Conservation (phyloP, 2,329 filamentous ascomycete species). For the Trichoderma endophyticum region DNA sequence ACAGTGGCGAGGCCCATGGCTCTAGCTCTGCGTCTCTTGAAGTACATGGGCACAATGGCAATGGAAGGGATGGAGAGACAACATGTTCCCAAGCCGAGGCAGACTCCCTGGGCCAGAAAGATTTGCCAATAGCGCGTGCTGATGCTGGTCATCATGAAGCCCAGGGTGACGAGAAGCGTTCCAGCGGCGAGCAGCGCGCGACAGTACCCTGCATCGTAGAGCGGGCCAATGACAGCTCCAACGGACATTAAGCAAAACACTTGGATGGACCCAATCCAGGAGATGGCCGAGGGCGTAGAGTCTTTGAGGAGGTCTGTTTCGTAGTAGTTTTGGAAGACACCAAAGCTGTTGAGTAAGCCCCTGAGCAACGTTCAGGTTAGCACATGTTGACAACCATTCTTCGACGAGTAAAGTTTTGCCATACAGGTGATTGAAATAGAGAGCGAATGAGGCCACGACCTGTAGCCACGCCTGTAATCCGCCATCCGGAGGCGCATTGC, state of each 20-base stretch:
- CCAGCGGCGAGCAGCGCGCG: conserved; percentile 36
- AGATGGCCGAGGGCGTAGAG: conserved; percentile 34
- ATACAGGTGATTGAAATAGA: conserved; percentile 37
- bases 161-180: conserved; percentile 36
- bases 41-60: conserved; percentile 41
- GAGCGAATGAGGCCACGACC: conserved; percentile 33
- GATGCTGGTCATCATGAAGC: conserved; percentile 46
- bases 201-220: conserved; percentile 44
- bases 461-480: conserved; percentile 37
- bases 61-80: conserved; percentile 36
- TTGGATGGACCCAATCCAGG: conserved; percentile 46
- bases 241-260: conserved; percentile 40
- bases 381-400: background rate
- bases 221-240: conserved; percentile 39
- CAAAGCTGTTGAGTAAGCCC: conserved; percentile 37
- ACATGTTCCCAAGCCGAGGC: conserved; percentile 37
- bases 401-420: background rate
- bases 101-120: conserved; percentile 39
- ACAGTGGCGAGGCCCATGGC: conserved; percentile 43
- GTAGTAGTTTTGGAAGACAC: conserved; percentile 38
- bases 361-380: conserved; percentile 17
- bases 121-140: conserved; percentile 44
- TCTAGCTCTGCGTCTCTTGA: conserved; percentile 36
- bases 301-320: conserved; percentile 25
- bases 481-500: conserved; percentile 25